A percentile compares a stretch with the other conserved stretches of the same genome.
phyloP scores from a whole-genome alignment of 441 rosid genomes.

The Bruguiera hainesii region DNA sequence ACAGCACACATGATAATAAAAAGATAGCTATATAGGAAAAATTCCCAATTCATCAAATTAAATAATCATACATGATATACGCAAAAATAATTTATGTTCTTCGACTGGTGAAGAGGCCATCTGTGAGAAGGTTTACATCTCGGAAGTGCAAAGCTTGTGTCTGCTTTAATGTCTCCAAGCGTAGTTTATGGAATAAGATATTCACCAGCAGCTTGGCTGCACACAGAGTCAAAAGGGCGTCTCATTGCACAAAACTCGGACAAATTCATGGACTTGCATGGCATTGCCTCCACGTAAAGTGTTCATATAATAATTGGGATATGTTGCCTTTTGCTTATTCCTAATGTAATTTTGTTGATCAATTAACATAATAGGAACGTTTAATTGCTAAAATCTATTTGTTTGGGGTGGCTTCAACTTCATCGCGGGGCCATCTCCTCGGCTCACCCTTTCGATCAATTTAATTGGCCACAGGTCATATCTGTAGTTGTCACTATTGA shows the following conservation, averaged over 20 bases:
- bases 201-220: constrained; percentile 12
- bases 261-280: constrained; percentile 22
- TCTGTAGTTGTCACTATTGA: constrained; percentile 3
- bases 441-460: constrained; percentile 15
- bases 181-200: constrained; percentile 7
- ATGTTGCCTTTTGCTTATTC: constrained; percentile 6
- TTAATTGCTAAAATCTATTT: neutral
- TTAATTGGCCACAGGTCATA: constrained; percentile 15
- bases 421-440: constrained; percentile 23
- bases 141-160: constrained; percentile 8
- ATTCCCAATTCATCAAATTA: too few species aligned
- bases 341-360: constrained; percentile 6
- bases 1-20: too few species aligned
- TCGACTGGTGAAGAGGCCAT: constrained; percentile 22
- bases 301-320: neutral
- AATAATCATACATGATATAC: too few species aligned
- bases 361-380: neutral
- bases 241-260: too few species aligned
- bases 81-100: constrained; percentile 1
- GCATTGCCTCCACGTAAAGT: constrained; percentile 9
- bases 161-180: neutral
- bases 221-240: neutral
- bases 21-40: too few species aligned
- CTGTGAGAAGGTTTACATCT: neutral
- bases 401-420: constrained; percentile 14